Evolutionary conservation across 2,329 filamentous ascomycete species (phyloP), one percentile per base, ranked within the genome.

Genomic region (Apiospora koreana): DNA sequence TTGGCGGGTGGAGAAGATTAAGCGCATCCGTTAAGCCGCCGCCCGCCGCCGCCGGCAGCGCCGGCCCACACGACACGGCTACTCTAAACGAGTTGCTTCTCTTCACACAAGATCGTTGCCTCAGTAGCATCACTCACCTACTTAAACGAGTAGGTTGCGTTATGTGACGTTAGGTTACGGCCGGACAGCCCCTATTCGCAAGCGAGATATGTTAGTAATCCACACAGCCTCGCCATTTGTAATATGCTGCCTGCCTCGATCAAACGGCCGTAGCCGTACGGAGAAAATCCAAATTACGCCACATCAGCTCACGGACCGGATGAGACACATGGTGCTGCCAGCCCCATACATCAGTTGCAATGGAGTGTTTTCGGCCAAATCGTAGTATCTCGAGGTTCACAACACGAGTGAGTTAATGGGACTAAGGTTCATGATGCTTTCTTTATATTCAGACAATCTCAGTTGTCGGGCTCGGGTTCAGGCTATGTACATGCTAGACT

Each of bases 401-500:
- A 21, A 6, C 31, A 6, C 31, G 31, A 28, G 14, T 54, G 31
- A 28, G 14, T 54, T 4, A 8, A 23, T 12, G 18, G 28, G 9
- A 3, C 23, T 38, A 35, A 38, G 4, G 54, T 38, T 62, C 54
- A 38, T 35, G 54, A 38, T 62, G 54, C 54, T 62, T 38, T 62
- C 18, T 62, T 62, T 38, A 62, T 38, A 62, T 62, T 23, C 54
- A 62, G 54, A 38, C 9, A 38, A 38, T 38, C 28, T 28, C 31
- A 1, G n/a, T 62, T 62, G 31, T n/a, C 31, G 1, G 31, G 31
- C 54, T 62, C 54, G 54, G 35, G 28, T 62, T 62, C 54, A 62
- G 54, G 54, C 54, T 62, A 62, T 62, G 54, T 62, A 62, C 54
- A 62, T 31, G 54, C 54, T 62, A 62, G 21, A 62, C 28, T 62